Conservation (phyloP, 2,329 filamentous ascomycete genomes). For the Fusarium floridanum region DNA sequence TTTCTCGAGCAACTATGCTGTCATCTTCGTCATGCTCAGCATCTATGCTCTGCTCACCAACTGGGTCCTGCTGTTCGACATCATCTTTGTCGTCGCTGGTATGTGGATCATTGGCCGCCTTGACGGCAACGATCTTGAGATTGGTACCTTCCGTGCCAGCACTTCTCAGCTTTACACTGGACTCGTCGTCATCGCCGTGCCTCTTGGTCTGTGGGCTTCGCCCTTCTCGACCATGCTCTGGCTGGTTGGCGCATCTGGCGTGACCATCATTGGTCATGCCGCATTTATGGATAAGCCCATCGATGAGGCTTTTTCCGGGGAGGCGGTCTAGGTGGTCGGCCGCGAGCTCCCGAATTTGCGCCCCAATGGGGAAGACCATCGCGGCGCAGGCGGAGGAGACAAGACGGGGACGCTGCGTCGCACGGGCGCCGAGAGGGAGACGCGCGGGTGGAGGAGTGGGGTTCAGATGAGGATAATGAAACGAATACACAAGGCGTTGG, state of each 20-base stretch:
- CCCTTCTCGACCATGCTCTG: constrained; percentile 89
- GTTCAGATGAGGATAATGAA: constrained; percentile 69
- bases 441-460: constrained; percentile 74
- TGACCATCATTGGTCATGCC: constrained; percentile 94
- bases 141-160: constrained; percentile 85
- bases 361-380: constrained; percentile 99
- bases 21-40: constrained; percentile 93
- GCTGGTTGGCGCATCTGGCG: constrained; percentile 95
- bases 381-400: constrained; percentile 81
- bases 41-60: constrained; percentile 96
- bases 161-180: constrained; percentile 95
- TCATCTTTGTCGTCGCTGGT: constrained; percentile 86
- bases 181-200: constrained; percentile 85
- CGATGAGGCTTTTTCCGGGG: constrained; percentile 99
- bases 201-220: constrained; percentile 86
- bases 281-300: constrained; percentile 98
- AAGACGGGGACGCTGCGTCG: constrained; percentile 61
- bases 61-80: constrained; percentile 87
- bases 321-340: constrained; percentile 99
- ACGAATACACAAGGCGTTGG: constrained; percentile 68
- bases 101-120: constrained; percentile 94
- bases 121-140: constrained; percentile 86
- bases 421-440: constrained; percentile 53
- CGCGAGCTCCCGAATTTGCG: constrained; percentile 96
- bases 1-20: constrained; percentile 98